Evolutionary conservation across 2,329 filamentous ascomycete species (phyloP).

Genomic region (Penicillium olsonii): DNA sequence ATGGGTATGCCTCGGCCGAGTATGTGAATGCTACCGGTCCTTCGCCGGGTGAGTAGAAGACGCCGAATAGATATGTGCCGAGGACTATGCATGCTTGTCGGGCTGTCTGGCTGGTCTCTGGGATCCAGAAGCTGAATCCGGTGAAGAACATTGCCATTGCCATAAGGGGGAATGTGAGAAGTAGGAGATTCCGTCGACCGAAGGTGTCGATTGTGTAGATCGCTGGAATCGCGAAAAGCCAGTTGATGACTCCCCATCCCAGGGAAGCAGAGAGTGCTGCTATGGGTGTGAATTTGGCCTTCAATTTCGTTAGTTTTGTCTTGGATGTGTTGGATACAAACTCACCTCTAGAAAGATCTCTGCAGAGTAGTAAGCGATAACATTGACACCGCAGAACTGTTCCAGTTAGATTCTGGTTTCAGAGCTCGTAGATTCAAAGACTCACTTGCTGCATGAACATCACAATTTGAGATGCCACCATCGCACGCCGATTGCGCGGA

Average conservation of each 20-base stretch:
- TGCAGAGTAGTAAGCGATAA: conserved; percentile 63
- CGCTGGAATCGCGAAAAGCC: conserved; percentile 64
- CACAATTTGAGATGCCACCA: conserved; percentile 62
- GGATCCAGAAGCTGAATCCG: conserved; percentile 56
- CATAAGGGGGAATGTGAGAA: conserved; percentile 68
- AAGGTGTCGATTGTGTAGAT: conserved; percentile 70
- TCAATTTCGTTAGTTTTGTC: background rate
- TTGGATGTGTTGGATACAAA: background rate
- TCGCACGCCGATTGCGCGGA: conserved; percentile 63
- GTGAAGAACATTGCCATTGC: conserved; percentile 53
- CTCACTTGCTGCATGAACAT: conserved; percentile 67
- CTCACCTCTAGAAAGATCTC: conserved; percentile 54
- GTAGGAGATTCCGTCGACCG: conserved; percentile 63
- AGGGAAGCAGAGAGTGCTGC: conserved; percentile 59
- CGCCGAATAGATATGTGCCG: conserved; percentile 47
- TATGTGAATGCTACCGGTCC: conserved; percentile 68
- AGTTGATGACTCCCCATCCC: conserved; percentile 65
- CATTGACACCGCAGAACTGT: conserved; percentile 53
- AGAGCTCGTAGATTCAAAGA: background rate
- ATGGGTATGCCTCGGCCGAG: conserved; percentile 66
- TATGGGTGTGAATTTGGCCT: conserved; percentile 52
- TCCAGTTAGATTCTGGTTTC: background rate
- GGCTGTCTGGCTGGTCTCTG: conserved; percentile 36
- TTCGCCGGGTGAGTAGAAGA: conserved; percentile 58
- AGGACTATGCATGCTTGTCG: conserved; percentile 45